Conservation (phyloP, 306 rosid species). For the Elaeagnus macrophylla region DNA sequence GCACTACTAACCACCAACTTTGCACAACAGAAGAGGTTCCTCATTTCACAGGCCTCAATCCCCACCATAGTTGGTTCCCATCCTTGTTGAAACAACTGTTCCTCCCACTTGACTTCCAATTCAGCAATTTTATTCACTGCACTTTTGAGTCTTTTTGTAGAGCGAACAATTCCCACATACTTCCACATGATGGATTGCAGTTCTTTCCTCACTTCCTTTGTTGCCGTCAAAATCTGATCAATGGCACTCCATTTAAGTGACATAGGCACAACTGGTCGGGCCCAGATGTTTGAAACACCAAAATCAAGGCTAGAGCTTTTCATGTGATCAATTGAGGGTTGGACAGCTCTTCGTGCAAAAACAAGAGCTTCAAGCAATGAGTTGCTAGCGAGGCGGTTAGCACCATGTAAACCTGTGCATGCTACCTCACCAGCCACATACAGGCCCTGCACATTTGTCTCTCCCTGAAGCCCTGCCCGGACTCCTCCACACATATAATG, state of each 20-base stretch:
- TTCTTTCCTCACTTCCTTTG: slow-evolving; percentile 52
- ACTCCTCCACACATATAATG: slow-evolving; percentile 98
- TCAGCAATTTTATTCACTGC: slow-evolving; percentile 56
- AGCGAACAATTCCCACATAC: slow-evolving; percentile 77
- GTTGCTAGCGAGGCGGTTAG: slow-evolving; percentile 93
- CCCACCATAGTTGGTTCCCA: slow-evolving; percentile 81
- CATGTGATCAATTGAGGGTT: slow-evolving; percentile 73
- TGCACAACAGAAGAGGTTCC: slow-evolving; percentile 90
- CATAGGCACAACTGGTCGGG: slow-evolving; percentile 43
- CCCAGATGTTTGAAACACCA: slow-evolving; percentile 52
- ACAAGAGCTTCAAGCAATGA: slow-evolving; percentile 97
- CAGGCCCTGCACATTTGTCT: slow-evolving; percentile 72
- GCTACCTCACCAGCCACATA: slow-evolving; percentile 96
- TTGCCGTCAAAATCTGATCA: slow-evolving; percentile 30
- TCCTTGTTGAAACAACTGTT: slow-evolving; percentile 49
- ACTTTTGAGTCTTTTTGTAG: slow-evolving; percentile 61
- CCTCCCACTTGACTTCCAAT: slow-evolving; percentile 82
- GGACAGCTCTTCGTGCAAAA: slow-evolving; percentile 84
- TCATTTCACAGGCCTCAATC: slow-evolving; percentile 80
- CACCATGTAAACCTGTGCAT: slow-evolving; percentile 96
- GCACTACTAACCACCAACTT: slow-evolving; percentile 83
- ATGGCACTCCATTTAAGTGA: slow-evolving; percentile 32
- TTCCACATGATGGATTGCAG: slow-evolving; percentile 73
- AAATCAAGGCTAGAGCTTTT: slow-evolving; percentile 41
- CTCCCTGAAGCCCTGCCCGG: slow-evolving; percentile 82